Base-by-base conservation (phyloP, 331 rosid species). In the Cydonia oblonga region DNA sequence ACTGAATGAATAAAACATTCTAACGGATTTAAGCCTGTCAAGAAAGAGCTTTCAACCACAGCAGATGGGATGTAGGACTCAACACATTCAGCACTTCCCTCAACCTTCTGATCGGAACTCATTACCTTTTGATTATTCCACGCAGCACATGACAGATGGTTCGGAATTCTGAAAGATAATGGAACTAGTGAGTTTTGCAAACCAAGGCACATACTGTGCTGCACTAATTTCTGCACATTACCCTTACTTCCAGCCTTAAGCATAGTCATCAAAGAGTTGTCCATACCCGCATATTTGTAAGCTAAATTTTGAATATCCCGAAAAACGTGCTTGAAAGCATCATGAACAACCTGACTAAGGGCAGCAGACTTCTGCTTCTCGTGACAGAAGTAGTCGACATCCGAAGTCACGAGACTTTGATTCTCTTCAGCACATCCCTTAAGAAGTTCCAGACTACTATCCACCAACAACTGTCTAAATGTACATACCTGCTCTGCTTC, bases 241-340 rank as follows among this genome's bases (percentile, higher is more conserved):
- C 99, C 97, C 87, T 95, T 95, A 87, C 99, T 95, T 81, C 99
- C 99, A 70, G 99, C 96, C 85, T 87, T 95, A 35, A 80, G 69
- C 97, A 95, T 95, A 20, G 83, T 60, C 58, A 95, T 82, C 33
- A 95, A 80, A 35, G 91, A 66, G 77, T 95, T 91, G 65, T 84
- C 88, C 75, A 49, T 82, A 52, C 78, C 49, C 12, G 88, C 90
- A 79, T 88, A 88, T 81, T 83, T 91, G 60, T 80, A 84, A 62
- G 83, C 88, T 78, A 91, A 80, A 82, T 82, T 84, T 68, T 89
- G 96, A 70, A 95, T 80, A 79, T 87, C 96, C 26, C 96, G 87
- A 54, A 84, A 95, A 40, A 90, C 90, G 2, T 84, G 81, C 82
- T 85, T 87, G 79, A 88, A 91, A 44, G 99, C 89, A 91, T 95